A percentile compares a stretch with the other conserved stretches of the same genome.
phyloP scores from a whole-genome alignment of 768 basidiomycete genomes.

The Trametes coccinea region DNA sequence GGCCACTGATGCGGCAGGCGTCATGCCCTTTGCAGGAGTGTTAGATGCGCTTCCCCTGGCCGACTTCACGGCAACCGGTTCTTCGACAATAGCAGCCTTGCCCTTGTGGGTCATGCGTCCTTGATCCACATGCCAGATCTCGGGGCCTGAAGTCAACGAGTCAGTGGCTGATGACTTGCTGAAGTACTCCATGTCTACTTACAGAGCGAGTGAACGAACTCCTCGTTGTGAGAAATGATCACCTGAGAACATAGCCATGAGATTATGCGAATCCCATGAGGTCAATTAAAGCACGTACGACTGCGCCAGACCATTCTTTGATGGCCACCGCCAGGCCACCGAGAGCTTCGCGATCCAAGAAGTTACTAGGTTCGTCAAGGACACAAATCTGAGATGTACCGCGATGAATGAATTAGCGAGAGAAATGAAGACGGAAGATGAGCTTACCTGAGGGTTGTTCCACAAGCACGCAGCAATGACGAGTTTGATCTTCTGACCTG shows the following conservation, averaged over 20 bases:
- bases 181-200: slow-evolving; percentile 33
- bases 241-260: slow-evolving; percentile 47
- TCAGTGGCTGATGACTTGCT: slow-evolving; percentile 20
- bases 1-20: slow-evolving; percentile 65
- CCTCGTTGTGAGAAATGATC: slow-evolving; percentile 95
- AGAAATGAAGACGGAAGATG: background rate
- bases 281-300: slow-evolving; percentile 48
- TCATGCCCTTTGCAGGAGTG: slow-evolving; percentile 63
- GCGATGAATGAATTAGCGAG: slow-evolving; percentile 6
- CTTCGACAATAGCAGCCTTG: slow-evolving; percentile 83
- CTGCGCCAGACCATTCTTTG: slow-evolving; percentile 91
- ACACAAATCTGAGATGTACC: slow-evolving; percentile 55
- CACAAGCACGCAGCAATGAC: slow-evolving; percentile 94
- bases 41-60: slow-evolving; percentile 70
- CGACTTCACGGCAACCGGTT: slow-evolving; percentile 68
- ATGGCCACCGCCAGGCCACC: slow-evolving; percentile 95
- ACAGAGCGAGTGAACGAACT: slow-evolving; percentile 85
- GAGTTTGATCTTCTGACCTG: slow-evolving; percentile 95
- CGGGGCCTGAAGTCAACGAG: slow-evolving; percentile 56
- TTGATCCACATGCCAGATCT: slow-evolving; percentile 92
- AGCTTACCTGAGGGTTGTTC: slow-evolving; percentile 86
- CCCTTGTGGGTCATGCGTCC: slow-evolving; percentile 88
- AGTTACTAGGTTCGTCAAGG: slow-evolving; percentile 93
- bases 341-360: slow-evolving; percentile 93
- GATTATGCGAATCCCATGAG: slow-evolving; percentile 17